Evolutionary conservation across 331 rosid genomes (phyloP).

Genomic region (Ulmus americana): DNA sequence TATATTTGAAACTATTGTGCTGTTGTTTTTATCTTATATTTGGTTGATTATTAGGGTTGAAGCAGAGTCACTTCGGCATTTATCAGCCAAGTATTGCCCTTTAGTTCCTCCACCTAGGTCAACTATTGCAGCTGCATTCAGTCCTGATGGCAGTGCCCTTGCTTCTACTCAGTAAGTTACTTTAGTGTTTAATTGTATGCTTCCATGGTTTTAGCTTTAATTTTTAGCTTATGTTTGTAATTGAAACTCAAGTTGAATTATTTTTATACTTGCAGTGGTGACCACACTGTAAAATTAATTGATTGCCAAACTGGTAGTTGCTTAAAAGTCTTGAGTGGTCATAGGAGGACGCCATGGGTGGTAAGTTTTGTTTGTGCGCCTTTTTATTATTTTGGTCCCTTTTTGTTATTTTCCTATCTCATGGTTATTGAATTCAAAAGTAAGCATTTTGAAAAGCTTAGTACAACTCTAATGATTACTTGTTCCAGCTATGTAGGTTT

Average conservation of each 20-base stretch:
- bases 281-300: constrained; percentile 65
- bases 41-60: constrained; percentile 46
- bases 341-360: constrained; percentile 83
- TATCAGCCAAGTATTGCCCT: constrained; percentile 61
- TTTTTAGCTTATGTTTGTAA: constrained; percentile 13
- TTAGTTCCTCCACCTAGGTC: constrained; percentile 67
- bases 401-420: neutral
- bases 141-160: constrained; percentile 53
- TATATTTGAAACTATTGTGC: neutral
- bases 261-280: constrained; percentile 45
- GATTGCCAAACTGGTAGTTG: constrained; percentile 60
- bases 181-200: neutral
- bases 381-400: neutral
- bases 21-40: constrained; percentile 7
- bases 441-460: neutral
- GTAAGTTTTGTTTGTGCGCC: constrained; percentile 37
- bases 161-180: constrained; percentile 70
- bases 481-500: neutral
- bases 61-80: constrained; percentile 55
- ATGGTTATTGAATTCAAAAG: too few relatives aligned
- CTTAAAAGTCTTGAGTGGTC: constrained; percentile 56
- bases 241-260: constrained; percentile 1
- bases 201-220: constrained; percentile 11
- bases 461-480: neutral
- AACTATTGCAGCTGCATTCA: constrained; percentile 76